These are phyloP conservation scores for Sechiopsis laciniata DNA, from an alignment of 306 rosid species.

Conservation along the genomic window DNA sequence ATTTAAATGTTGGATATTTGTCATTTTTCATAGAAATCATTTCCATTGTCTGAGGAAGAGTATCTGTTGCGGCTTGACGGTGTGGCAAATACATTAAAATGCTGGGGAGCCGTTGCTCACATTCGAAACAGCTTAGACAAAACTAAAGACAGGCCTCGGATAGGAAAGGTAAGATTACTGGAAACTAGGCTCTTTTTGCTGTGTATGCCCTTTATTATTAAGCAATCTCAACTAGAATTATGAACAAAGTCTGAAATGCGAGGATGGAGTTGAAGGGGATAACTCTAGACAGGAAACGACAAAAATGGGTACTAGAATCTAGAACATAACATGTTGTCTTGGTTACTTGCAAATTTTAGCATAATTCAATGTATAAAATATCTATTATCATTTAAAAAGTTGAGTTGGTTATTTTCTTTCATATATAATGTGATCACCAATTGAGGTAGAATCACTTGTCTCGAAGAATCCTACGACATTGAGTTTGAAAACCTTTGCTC, in stretches of 20 bases:
- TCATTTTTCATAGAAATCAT: constrained; percentile 54
- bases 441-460: not conserved
- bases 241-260: not conserved
- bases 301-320: not conserved
- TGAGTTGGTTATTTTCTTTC: not conserved
- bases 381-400: not conserved
- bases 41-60: constrained; percentile 95
- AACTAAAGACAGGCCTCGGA: constrained; percentile 82
- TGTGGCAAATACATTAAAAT: constrained; percentile 75
- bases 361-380: not conserved
- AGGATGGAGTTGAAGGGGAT: not conserved
- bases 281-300: not conserved
- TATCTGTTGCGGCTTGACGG: constrained; percentile 88
- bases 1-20: constrained; percentile 9
- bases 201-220: not conserved
- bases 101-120: constrained; percentile 99
- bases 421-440: too few relatives aligned
- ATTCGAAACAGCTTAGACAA: constrained; percentile 78
- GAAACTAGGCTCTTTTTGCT: constrained; percentile 9
- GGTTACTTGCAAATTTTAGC: not conserved
- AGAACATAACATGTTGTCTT: not conserved
- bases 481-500: not conserved
- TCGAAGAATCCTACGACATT: too few relatives aligned
- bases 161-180: constrained; percentile 63
- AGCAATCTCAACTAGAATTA: not conserved